phyloP scores from a whole-genome alignment of 768 basidiomycete genomes.

The Rhizopogon roseolus region DNA sequence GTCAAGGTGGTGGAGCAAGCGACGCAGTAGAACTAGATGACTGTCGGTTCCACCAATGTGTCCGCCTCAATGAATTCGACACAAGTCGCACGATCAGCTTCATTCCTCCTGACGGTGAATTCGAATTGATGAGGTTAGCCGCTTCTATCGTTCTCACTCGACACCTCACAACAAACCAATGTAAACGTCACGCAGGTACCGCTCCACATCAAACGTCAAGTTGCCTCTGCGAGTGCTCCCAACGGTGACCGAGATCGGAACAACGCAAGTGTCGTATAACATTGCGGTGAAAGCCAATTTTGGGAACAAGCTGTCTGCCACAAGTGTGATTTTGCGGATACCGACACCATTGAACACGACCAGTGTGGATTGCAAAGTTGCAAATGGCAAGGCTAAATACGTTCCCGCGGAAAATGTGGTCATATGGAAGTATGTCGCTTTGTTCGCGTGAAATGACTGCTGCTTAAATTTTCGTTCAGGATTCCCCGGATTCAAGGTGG shows the following conservation, averaged over 20 bases:
- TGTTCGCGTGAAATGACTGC: background rate
- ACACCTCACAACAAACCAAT: background rate
- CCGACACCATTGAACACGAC: conserved; percentile 97
- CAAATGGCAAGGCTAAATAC: conserved; percentile 94
- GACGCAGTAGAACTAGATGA: conserved; percentile 96
- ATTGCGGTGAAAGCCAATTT: conserved; percentile 88
- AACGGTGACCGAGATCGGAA: conserved; percentile 90
- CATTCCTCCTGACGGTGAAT: conserved; percentile 97
- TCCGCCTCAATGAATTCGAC: conserved; percentile 92
- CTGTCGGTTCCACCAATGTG: conserved; percentile 98
- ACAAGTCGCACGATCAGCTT: conserved; percentile 92
- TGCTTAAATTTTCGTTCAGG: conserved; percentile 38
- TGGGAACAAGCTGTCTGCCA: conserved; percentile 87
- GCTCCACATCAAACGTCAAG: conserved; percentile 94
- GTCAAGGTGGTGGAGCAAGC: conserved; percentile 43
- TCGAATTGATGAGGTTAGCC: conserved; percentile 91
- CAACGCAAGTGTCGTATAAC: conserved; percentile 86
- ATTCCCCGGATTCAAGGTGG: conserved; percentile 91
- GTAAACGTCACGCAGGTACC: conserved; percentile 57
- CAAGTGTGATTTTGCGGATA: conserved; percentile 87
- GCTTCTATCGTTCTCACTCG: background rate
- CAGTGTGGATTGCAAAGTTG: conserved; percentile 86
- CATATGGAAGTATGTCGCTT: conserved; percentile 85
- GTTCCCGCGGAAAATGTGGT: conserved; percentile 94
- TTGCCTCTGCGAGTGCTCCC: conserved; percentile 87